Base-by-base conservation (phyloP, 2,329 filamentous ascomycete species). In the Colletotrichum chrysophilum region DNA sequence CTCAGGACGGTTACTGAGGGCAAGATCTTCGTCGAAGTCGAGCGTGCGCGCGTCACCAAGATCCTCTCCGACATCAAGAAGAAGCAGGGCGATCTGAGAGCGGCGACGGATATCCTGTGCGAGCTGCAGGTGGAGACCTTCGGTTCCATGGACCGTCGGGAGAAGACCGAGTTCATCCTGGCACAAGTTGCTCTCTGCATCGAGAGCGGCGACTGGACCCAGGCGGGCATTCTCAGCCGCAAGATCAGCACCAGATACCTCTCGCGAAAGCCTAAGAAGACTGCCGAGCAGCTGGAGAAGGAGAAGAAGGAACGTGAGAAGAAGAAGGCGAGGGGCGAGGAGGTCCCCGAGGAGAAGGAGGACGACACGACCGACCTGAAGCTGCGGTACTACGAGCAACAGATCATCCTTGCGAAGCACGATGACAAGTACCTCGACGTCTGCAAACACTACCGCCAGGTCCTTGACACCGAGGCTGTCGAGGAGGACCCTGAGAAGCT, bases 1-100 rank as follows among this genome's bases (percentile, higher is more conserved):
- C 86, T 99, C 81, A 93, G 97, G 80, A 98, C 96, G 56, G 96
- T 99, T 65, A 99, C 97, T 10, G 97, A 99, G 87, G 97, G 97
- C 87, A 99, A 99, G 94, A 99, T 99, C 84, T 99, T 99, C 82
- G 96, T 99, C 81, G 97, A 99, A 89, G 97, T 99, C 69, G 97
- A 99, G 90, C 93, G 97, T 79, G 97, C 97, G 78, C 94, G 97
- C 79, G 94, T 99, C 76, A 99, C 97, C 81, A 95, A 94, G 83
- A 97, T 98, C 79, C 90, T 99, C 14, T 98, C 97, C 67, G 93
- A 98, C 85, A 98, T 99, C 89, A 98, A 98, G 90, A 98, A 98
- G 87, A 88, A 94, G 78, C 95, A 98, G 86, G 96, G 96, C 78
- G 96, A 99, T 82, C 89, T 98, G 82, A 95, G 95, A 83, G 93